Evolutionary conservation across 345 rosid genomes (phyloP), one percentile per base, ranked within the genome.

Genomic region (Murraya paniculata): DNA sequence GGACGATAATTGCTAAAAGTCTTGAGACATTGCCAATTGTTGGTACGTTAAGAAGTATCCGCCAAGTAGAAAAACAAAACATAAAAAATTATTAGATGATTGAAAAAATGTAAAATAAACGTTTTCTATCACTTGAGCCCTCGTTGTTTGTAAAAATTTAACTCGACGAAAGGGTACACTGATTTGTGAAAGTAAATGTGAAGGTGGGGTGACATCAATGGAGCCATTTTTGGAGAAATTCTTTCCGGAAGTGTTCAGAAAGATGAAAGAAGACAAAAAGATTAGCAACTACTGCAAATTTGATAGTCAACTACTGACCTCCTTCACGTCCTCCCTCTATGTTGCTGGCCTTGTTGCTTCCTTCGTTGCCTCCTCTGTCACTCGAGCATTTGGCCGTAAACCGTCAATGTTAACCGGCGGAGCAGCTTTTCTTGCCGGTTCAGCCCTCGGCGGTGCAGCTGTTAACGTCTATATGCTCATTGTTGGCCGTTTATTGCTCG

Each of bases 191-290:
- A n/a, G 8, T 61, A 48, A 64, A 9, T 5, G 25, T 27, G 67
- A 79, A 91, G 98, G 95, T 80, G 95, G 93, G 65, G 97, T 92
- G 80, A 92, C 96, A 27, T 89, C 97, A 4, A 92, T 92, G 98
- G 92, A 89, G 39, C 88, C 95, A 14, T 92, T 92, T 77, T 76
- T 85, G 30, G 75, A 81, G 81, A 85, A 84, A 41, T 91, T 90
- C 73, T 93, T 91, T 70, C 90, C 88, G 14, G 61, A 82, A 70
- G 93, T 92, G 22, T 77, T 88, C 84, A 77, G 19, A 0, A 88
- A 80, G 79, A 88, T 91, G 93, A 85, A 81, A 74, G 74, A 74
- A 19, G 94, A 89, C 75, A 83, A 68, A 35, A 56, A 81, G 57
- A 82, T 83, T 58, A 89, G 91, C 87, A 89, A 90, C 79, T 91